These are phyloP conservation scores for Metarhizium brunneum DNA, from an alignment of 2,329 filamentous ascomycete species.

Conservation along the genomic window DNA sequence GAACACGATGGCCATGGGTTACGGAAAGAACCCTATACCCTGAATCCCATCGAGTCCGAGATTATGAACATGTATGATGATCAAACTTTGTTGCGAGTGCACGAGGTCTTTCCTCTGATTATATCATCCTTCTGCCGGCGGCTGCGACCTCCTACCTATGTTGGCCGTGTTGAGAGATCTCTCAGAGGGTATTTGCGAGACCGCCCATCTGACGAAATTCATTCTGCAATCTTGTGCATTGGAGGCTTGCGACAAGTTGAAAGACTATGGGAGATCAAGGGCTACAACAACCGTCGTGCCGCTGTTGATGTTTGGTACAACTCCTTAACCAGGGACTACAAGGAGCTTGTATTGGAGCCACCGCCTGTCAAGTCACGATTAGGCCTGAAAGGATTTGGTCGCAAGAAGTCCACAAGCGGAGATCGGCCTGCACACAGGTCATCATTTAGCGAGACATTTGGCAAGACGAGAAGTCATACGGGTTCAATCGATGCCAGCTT, in stretches of 20 bases:
- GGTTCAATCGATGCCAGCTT: conserved; percentile 21
- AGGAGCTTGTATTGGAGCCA: conserved; percentile 27
- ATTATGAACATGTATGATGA: conserved; percentile 59
- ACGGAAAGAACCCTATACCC: conserved; percentile 42
- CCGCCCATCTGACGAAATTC: conserved; percentile 52
- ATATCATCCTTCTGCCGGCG: conserved; percentile 56
- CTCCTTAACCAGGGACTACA: conserved; percentile 38
- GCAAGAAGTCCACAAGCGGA: conserved; percentile 44
- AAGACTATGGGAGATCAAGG: conserved; percentile 56
- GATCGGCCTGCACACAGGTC: conserved; percentile 13
- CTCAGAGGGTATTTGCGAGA: conserved; percentile 55
- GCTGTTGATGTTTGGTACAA: conserved; percentile 54
- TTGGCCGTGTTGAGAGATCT: conserved; percentile 51
- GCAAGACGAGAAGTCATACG: conserved; percentile 16
- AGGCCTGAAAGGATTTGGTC: conserved; percentile 42
- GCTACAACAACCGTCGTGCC: conserved; percentile 50
- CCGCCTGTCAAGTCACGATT: conserved; percentile 39
- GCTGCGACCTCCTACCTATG: conserved; percentile 54
- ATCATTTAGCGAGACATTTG: conserved; percentile 16
- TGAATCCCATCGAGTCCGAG: conserved; percentile 52
- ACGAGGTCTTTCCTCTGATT: conserved; percentile 55
- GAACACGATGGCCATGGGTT: conserved; percentile 43
- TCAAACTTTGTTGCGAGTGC: conserved; percentile 50
- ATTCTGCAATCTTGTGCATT: conserved; percentile 49
- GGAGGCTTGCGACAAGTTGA: conserved; percentile 55